These are phyloP conservation scores for Phytophthora hybrid DNA, from an alignment of 352 stramenopile species.

Conservation along the genomic window DNA sequence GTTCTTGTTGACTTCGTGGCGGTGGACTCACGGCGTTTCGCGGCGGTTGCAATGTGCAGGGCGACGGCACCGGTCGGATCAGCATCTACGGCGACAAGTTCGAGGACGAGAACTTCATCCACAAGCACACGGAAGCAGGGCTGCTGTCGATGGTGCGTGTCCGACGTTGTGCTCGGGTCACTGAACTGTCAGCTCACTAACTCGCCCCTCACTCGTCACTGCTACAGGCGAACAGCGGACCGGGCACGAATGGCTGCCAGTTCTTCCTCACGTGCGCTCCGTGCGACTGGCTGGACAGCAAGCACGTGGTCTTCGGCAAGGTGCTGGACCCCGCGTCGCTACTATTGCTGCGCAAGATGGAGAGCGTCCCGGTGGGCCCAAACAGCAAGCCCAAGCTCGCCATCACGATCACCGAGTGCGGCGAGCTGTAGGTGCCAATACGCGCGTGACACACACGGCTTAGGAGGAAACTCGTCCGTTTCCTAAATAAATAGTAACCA, in stretches of 20 bases:
- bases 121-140: slow-evolving; percentile 85
- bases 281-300: slow-evolving; percentile 96
- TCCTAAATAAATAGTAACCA: not conserved
- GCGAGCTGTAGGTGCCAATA: slow-evolving; percentile 73
- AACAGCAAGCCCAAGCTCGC: slow-evolving; percentile 91
- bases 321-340: slow-evolving; percentile 89
- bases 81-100: slow-evolving; percentile 92
- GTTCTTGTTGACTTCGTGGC: slow-evolving; percentile 1
- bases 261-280: slow-evolving; percentile 97
- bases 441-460: not conserved
- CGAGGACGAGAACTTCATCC: slow-evolving; percentile 81
- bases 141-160: slow-evolving; percentile 82
- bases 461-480: not conserved
- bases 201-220: not conserved
- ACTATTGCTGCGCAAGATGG: slow-evolving; percentile 91
- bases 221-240: slow-evolving; percentile 92
- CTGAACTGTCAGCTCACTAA: not conserved
- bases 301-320: slow-evolving; percentile 98
- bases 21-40: slow-evolving; percentile 12
- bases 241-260: slow-evolving; percentile 94
- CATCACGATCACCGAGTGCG: slow-evolving; percentile 90
- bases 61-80: slow-evolving; percentile 83
- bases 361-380: slow-evolving; percentile 87
- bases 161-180: not conserved
- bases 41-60: slow-evolving; percentile 45